phyloP scores from a whole-genome alignment of 1,139 yeast genomes.

The Magnusiomyces magnusii region DNA sequence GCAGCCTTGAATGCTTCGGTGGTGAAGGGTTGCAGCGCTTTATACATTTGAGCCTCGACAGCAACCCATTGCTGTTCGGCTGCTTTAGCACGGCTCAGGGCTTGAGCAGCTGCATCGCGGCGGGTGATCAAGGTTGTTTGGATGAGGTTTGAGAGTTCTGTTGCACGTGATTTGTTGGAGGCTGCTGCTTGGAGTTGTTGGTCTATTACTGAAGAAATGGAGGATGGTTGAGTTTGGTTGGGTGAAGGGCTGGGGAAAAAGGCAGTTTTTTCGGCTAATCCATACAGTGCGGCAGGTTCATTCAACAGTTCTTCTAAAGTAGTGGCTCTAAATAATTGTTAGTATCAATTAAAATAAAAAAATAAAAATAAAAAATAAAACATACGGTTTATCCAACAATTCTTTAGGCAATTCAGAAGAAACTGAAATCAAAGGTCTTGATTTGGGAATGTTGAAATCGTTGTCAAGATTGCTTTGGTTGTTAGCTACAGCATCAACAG shows the following conservation, averaged over 20 bases:
- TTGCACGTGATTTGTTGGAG: background rate
- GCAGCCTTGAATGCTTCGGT: conserved; percentile 29
- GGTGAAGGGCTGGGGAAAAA: background rate
- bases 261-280: background rate
- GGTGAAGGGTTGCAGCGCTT: conserved; percentile 34
- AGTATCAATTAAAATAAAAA: background rate
- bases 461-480: too few relatives aligned
- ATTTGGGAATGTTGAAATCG: too few relatives aligned
- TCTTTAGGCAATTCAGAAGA: background rate
- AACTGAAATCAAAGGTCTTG: background rate
- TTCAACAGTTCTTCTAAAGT: background rate
- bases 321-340: background rate
- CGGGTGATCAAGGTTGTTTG: conserved; percentile 4
- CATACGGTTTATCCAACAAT: background rate
- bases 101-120: conserved; percentile 11
- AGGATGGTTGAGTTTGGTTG: background rate
- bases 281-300: background rate
- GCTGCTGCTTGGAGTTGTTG: background rate
- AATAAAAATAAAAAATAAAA: background rate
- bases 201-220: background rate
- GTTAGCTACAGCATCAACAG: too few relatives aligned
- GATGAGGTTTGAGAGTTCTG: background rate
- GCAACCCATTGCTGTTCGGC: conserved; percentile 26
- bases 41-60: conserved; percentile 37
- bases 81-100: conserved; percentile 8